A percentile compares a stretch with the other conserved stretches of the same genome.
Evolutionary conservation across 495 filamentous ascomycete genomes (phyloP).

Genomic region (Talaromyces ruber): DNA sequence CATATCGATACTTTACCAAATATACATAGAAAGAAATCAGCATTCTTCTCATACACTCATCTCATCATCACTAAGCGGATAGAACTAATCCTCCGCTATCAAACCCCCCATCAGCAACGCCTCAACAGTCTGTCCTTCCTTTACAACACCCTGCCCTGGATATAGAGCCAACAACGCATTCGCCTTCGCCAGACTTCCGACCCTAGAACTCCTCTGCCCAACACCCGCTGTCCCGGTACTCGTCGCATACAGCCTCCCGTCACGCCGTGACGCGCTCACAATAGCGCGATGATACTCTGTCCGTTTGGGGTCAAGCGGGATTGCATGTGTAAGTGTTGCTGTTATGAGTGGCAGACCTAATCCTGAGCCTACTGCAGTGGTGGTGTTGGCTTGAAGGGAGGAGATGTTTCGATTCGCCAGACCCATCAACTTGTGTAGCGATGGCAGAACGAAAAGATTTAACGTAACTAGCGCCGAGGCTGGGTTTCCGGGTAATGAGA

Average conservation of each 20-base stretch:
- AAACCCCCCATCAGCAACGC: slow-evolving; percentile 54
- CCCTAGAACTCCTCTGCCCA: slow-evolving; percentile 74
- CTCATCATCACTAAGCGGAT: not conserved
- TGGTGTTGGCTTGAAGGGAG: not conserved
- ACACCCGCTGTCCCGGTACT: slow-evolving; percentile 65
- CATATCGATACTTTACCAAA: not conserved
- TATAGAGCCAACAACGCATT: slow-evolving; percentile 81
- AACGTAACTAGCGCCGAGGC: slow-evolving; percentile 88
- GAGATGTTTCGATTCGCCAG: slow-evolving; percentile 15
- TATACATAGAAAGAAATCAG: not conserved
- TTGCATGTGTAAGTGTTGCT: slow-evolving; percentile 62
- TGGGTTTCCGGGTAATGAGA: slow-evolving; percentile 91
- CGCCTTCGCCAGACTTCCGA: slow-evolving; percentile 79
- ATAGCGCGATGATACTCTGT: slow-evolving; percentile 84
- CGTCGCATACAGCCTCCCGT: slow-evolving; percentile 64
- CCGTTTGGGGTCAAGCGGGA: slow-evolving; percentile 61
- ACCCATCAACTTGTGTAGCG: slow-evolving; percentile 60
- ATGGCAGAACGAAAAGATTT: slow-evolving; percentile 87
- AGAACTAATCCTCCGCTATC: slow-evolving; percentile 18
- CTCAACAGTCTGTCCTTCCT: slow-evolving; percentile 47
- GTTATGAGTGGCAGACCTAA: slow-evolving; percentile 62
- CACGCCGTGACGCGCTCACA: slow-evolving; percentile 44
- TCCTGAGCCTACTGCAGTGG: slow-evolving; percentile 17
- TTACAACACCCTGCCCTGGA: slow-evolving; percentile 35
- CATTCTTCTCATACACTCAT: not conserved